A percentile compares a stretch with the other conserved stretches of the same genome.
Evolutionary conservation across 2,329 filamentous ascomycete genomes (phyloP).

Genomic region (Chaetomium strumarium): DNA sequence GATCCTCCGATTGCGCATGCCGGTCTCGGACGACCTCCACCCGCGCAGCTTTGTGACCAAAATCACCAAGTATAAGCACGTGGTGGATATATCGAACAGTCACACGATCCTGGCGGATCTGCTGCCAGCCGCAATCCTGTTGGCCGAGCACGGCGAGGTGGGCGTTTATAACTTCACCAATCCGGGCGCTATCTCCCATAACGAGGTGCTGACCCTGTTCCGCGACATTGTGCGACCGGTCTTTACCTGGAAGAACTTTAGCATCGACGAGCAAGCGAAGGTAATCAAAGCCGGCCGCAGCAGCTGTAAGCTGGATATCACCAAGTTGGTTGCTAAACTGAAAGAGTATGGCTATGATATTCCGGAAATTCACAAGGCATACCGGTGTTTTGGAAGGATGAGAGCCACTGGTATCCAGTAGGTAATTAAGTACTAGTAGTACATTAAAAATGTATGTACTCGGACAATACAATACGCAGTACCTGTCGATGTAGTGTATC

Average conservation of each 20-base stretch:
- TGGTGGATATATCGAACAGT: conserved; percentile 64
- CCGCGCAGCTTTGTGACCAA: conserved; percentile 64
- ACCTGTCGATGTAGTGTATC: too few relatives aligned
- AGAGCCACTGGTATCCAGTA: conserved; percentile 49
- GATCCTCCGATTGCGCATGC: conserved; percentile 63
- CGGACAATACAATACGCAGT: too few relatives aligned
- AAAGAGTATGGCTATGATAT: conserved; percentile 53
- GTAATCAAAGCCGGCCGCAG: conserved; percentile 62
- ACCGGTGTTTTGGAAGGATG: conserved; percentile 61
- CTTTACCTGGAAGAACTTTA: conserved; percentile 61
- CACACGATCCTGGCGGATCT: conserved; percentile 62
- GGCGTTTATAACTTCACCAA: conserved; percentile 68
- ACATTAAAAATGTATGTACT: too few relatives aligned
- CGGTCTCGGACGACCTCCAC: conserved; percentile 62
- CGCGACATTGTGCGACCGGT: conserved; percentile 55
- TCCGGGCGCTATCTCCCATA: conserved; percentile 65
- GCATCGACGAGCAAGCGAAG: conserved; percentile 58
- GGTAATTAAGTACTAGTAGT: too few relatives aligned
- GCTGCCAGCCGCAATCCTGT: conserved; percentile 53
- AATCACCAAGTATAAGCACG: conserved; percentile 57
- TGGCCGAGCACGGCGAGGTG: conserved; percentile 55
- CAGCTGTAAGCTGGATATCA: conserved; percentile 60
- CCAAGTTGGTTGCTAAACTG: conserved; percentile 55
- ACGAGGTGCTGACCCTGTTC: conserved; percentile 59
- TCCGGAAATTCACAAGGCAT: conserved; percentile 57